Percentiles rank a stretch among this genome's conserved stretches.
These are phyloP conservation scores for Starmerella gropengiesseri DNA, from an alignment of 805 yeast genomes.

Conservation along the genomic window DNA sequence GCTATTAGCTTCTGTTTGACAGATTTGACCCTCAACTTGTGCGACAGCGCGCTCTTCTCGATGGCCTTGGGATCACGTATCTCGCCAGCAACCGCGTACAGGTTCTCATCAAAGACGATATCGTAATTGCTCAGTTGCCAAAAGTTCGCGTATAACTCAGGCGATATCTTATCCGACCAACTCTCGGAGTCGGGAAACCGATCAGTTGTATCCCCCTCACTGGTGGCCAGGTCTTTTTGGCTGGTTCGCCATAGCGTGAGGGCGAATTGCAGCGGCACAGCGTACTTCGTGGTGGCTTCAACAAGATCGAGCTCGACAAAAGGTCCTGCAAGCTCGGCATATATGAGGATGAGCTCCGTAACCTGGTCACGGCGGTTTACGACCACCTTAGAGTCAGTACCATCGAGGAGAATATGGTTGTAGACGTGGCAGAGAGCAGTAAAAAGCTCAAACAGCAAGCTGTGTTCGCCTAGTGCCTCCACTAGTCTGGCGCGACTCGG, in stretches of 20 bases:
- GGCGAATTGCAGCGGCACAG: conserved; percentile 1
- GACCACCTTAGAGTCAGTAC: conserved; percentile 13
- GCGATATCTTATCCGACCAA: neutral
- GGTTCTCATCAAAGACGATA: conserved; percentile 1
- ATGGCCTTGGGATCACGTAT: neutral
- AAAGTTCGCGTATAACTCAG: conserved; percentile 2
- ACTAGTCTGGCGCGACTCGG: conserved; percentile 10
- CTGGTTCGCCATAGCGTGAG: neutral
- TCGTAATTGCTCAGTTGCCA: conserved; percentile 7
- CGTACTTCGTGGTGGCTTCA: neutral
- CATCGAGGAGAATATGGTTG: neutral
- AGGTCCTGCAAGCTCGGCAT: neutral
- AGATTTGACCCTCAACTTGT: conserved; percentile 5
- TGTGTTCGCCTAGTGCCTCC: conserved; percentile 1
- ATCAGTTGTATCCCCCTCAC: neutral
- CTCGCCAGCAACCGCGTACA: neutral
- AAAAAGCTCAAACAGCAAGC: neutral
- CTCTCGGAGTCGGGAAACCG: neutral
- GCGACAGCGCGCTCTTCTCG: conserved; percentile 3
- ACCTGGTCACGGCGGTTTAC: conserved; percentile 10
- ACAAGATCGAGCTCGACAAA: neutral
- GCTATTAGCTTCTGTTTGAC: conserved; percentile 2
- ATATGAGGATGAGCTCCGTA: conserved; percentile 7
- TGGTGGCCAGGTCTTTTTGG: neutral
- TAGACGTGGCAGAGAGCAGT: conserved; percentile 12